Base-by-base conservation (phyloP, 768 basidiomycete species). In the Boletus rubescentipes region DNA sequence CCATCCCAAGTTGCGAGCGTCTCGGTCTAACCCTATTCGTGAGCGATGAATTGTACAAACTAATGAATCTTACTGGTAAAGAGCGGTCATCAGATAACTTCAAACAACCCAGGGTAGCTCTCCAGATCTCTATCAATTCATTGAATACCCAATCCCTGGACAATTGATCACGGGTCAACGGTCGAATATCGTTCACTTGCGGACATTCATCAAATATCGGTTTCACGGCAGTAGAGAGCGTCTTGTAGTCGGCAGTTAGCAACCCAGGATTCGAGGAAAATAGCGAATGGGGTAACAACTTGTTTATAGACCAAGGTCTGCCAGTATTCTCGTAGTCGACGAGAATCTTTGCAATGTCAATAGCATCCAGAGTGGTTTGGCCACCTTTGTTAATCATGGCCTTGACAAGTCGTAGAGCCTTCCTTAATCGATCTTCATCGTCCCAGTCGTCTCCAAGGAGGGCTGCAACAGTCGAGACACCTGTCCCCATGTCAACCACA, bases 131-230 rank as follows among this genome's bases (percentile, higher is more conserved):
- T 32, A 85, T 65, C 44, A 88, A 56, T 9, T 75, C 76, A 2
- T 78, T 67, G 58, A 84, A 81, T 12, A 84, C 74, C 73, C 79
- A 83, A 7, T 75, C 73, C 50, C 68, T 71, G 16, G 76, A 68
- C 37, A 90, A 63, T 61, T 91, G 87, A 12, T 83, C 79, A 36
- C 73, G 68, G 8, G 76, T 81, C 55, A 91, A 69, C n/a, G 77
- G 67, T 20, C 83, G 74, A 31, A 90, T 70, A 57, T 87, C 85
- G 15, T 73, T 69, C 16, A 83, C 54, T 31, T 74, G 73, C 0
- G 82, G 78, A 37, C 81, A 80, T 58, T 83, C 75, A 7, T 80
- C 79, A 46, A 84, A 73, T 20, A 87, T 69, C 3, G 79, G 72
- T 54, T 77, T 74, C 12, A 89, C 82, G 1, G 70, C 72, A 2